A percentile compares a stretch with the other conserved stretches of the same genome.
Conservation (phyloP, 2,329 filamentous ascomycete genomes). For the Didymella exigua region DNA sequence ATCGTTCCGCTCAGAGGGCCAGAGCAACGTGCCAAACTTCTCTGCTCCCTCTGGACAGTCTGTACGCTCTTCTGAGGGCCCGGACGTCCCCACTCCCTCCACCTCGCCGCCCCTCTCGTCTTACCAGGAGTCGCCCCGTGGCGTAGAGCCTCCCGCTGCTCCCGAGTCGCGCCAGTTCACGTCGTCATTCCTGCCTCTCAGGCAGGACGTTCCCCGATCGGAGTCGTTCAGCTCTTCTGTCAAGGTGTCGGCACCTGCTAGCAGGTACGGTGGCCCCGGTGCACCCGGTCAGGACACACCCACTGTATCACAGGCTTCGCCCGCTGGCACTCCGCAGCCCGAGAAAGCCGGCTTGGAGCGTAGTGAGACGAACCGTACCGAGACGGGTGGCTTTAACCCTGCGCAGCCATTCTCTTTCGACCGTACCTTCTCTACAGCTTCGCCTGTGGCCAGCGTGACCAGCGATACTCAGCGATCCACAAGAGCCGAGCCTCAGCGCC, state of each 20-base stretch:
- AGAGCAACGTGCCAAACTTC: slow-evolving; percentile 44
- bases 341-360: slow-evolving; percentile 49
- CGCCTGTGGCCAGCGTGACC: slow-evolving; percentile 49
- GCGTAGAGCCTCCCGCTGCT: slow-evolving; percentile 66
- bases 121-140: slow-evolving; percentile 60
- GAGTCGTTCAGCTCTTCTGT: slow-evolving; percentile 79
- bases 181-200: slow-evolving; percentile 75
- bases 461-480: slow-evolving; percentile 47
- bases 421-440: slow-evolving; percentile 44
- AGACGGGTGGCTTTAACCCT: slow-evolving; percentile 44
- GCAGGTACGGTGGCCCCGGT: slow-evolving; percentile 60
- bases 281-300: slow-evolving; percentile 54
- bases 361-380: slow-evolving; percentile 42
- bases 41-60: slow-evolving; percentile 51
- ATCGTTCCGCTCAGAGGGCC: slow-evolving; percentile 64
- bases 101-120: slow-evolving; percentile 65
- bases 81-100: slow-evolving; percentile 64
- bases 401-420: slow-evolving; percentile 41
- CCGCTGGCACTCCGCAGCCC: slow-evolving; percentile 59
- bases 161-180: slow-evolving; percentile 78
- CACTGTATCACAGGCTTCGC: slow-evolving; percentile 50
- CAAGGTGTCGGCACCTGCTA: slow-evolving; percentile 74
- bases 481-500: slow-evolving; percentile 45
- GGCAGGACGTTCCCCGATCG: slow-evolving; percentile 59
- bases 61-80: slow-evolving; percentile 53